Evolutionary conservation across 2,329 filamentous ascomycete genomes (phyloP), one percentile per base, ranked within the genome.

Genomic region (Aspergillus sp.): DNA sequence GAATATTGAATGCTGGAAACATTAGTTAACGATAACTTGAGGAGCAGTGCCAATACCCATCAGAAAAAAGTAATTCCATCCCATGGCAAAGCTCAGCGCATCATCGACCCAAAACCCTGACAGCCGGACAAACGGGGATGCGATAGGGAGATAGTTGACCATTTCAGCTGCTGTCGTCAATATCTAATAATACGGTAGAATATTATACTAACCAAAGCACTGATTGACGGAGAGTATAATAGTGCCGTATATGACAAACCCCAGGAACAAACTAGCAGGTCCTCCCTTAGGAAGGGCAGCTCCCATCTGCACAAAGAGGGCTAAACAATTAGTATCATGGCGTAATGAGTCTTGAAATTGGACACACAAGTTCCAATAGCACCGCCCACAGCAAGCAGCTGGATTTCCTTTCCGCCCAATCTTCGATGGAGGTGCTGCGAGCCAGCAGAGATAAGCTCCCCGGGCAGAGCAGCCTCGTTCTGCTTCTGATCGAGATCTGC

Each of bases 221-320:
- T 70, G 60, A 52, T 70, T 70, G 6, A 75, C 72, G 2, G 66
- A 50, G 57, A 73, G 58, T 60, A 74, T 61, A 37, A 75, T 63
- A 8, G 65, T 56, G 23, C 61, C 58, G 35, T 62, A 64, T 4
- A 58, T 55, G 2, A 66, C 11, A 46, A 67, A 66, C 0, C 71
- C 73, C 3, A 75, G 51, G 43, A 76, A 69, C 9, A 76, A 63
- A 1, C 72, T 66, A 0, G 68, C 74, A 0, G 73, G 73, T 4
- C 74, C 73, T 0, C 67, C 68, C 44, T 75, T 73, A 7, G 70
- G 68, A 0, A 75, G 65, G 0, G 65, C 64, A 8, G 65, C 66
- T 14, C 72, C 73, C 65, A 75, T 76, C 51, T 66, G 64, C 14
- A 69, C 66, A 41, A 65, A 69, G 2, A 69, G 53, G n/a, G 66